Conservation (phyloP, 1,284 basidiomycete species). For the Earliella scabrosa region DNA sequence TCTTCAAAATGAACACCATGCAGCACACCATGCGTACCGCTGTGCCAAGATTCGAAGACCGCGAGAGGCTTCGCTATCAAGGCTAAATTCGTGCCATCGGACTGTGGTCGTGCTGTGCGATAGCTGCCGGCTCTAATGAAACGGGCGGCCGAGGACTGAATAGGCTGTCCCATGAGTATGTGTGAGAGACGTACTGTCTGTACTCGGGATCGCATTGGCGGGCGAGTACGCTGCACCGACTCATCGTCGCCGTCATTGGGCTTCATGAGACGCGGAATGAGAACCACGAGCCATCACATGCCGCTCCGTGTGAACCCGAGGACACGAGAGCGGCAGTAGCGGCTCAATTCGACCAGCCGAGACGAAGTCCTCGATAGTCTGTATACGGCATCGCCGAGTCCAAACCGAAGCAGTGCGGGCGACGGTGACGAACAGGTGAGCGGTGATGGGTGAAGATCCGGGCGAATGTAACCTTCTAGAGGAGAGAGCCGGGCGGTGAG, state of each 20-base stretch:
- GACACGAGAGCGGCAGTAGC: conserved; percentile 6
- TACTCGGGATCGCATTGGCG: neutral
- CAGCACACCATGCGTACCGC: neutral
- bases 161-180: neutral
- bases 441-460: conserved; percentile 10
- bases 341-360: conserved; percentile 5
- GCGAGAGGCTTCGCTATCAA: neutral
- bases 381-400: conserved; percentile 9
- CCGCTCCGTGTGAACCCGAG: conserved; percentile 10
- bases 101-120: neutral
- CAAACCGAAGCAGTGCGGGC: neutral
- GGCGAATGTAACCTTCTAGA: neutral
- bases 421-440: neutral
- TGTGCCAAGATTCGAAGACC: neutral
- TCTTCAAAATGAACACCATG: neutral
- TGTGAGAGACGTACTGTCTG: conserved; percentile 3
- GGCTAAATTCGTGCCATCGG: neutral
- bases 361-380: neutral
- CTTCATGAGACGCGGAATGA: conserved; percentile 12
- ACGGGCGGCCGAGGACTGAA: neutral
- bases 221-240: conserved; percentile 4
- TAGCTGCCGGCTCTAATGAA: neutral
- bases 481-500: neutral
- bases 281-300: conserved; percentile 19
- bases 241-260: conserved; percentile 17